Evolutionary conservation across 202 grass and related monocot genomes (phyloP), one percentile per base, ranked within the genome.

Genomic region (Schoenoplectus tabernaemontani): DNA sequence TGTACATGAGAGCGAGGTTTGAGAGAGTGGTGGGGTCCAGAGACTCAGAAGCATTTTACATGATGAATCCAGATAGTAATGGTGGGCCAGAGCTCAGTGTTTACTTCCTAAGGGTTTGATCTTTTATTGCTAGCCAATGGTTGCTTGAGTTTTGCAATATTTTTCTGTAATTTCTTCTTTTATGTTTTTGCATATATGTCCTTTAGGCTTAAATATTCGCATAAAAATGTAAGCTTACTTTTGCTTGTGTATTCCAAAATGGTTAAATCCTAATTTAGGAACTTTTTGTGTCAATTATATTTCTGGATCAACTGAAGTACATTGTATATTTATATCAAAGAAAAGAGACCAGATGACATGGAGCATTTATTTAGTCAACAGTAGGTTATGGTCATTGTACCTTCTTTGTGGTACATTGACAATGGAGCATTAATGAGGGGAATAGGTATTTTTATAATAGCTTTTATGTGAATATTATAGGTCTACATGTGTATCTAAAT

Each of bases 11-110:
- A 77, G 94, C 94, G 0, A 34, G 80, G 79, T 93, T 93, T 87
- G 94, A 97, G 82, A 89, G 94, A 41, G 94, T 93, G 22, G 94
- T 97, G 20, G 91, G 91, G 0, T 93, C 94, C 7, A 88, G 81
- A 54, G 91, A 93, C 74, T 97, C 94, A 0, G 94, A 97, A 61
- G 91, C 94, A 0, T 97, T 97, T 79, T 97, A 97, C 89, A 97
- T 97, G 94, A 92, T 97, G 89, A 97, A 90, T 80, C 94, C 91
- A 5, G 94, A 93, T 69, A 84, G 44, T 85, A 88, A 82, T 42
- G 66, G 91, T 81, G 91, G 94, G 0, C 91, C 89, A 2, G 94
- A 97, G 87, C 94, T 97, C 57, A 93, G 91, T 48, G 87, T 97
- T 56, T 97, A 97, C 51, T 88, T 97, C 34, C 91, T 97, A 26